phyloP scores from a whole-genome alignment of 345 rosid species.

The Syzygium oleosum region DNA sequence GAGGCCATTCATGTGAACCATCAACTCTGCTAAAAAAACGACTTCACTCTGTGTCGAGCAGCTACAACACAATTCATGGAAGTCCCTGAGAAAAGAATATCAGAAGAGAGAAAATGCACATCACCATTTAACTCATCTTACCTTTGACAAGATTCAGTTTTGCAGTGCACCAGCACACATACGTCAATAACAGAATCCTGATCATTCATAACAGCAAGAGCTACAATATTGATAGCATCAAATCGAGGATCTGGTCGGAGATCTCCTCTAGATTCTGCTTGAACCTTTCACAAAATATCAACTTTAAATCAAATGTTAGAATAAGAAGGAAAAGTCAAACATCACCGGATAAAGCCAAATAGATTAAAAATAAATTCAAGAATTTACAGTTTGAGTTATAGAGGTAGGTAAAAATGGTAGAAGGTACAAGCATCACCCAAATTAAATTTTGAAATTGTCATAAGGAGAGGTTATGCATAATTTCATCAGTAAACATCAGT shows the following conservation, averaged over 20 bases:
- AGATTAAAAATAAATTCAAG: neutral
- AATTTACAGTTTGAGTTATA: neutral
- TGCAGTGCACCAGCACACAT: constrained; percentile 47
- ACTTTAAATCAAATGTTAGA: neutral
- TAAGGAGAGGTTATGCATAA: neutral
- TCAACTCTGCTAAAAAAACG: neutral
- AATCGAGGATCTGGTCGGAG: constrained; percentile 81
- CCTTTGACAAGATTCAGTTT: constrained; percentile 39
- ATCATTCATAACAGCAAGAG: constrained; percentile 69
- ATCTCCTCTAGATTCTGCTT: constrained; percentile 81
- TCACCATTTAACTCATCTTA: constrained; percentile 8
- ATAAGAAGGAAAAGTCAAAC: neutral
- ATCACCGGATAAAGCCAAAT: neutral
- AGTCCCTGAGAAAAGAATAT: neutral
- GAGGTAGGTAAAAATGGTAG: neutral
- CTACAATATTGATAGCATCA: constrained; percentile 66
- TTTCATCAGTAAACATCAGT: neutral
- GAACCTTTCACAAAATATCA: constrained; percentile 37
- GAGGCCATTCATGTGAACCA: neutral
- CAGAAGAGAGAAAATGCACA: neutral
- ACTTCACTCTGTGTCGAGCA: neutral
- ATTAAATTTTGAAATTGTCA: neutral
- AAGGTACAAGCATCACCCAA: neutral
- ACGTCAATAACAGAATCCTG: constrained; percentile 30
- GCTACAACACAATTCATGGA: neutral